Conservation (phyloP, 1,139 yeast genomes). For the Chernovozyma aurita region DNA sequence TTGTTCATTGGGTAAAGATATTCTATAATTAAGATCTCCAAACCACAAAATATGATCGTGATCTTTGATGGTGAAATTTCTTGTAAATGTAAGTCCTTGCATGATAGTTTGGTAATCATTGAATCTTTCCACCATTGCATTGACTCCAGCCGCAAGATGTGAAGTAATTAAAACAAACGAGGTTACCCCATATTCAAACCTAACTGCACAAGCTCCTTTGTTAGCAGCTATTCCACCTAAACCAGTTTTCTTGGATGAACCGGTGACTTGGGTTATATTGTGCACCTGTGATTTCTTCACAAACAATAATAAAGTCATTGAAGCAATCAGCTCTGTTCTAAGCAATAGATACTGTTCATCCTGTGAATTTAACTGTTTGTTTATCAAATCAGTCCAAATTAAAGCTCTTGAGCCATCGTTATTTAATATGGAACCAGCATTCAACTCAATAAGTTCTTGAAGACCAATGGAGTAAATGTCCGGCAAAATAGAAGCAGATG, state of each 20-base stretch:
- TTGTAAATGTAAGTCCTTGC: conserved; percentile 71
- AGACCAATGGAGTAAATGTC: conserved; percentile 84
- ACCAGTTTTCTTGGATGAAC: conserved; percentile 81
- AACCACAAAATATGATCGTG: conserved; percentile 90
- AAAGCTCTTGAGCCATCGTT: conserved; percentile 62
- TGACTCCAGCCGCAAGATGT: conserved; percentile 91
- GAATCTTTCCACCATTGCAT: conserved; percentile 80
- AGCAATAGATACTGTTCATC: conserved; percentile 32
- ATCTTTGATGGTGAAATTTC: conserved; percentile 65
- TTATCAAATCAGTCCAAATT: conserved; percentile 59
- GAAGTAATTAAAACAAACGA: conserved; percentile 82
- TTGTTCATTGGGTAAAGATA: conserved; percentile 68
- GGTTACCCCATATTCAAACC: conserved; percentile 73
- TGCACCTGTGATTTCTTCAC: conserved; percentile 45
- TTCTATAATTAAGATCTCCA: conserved; percentile 92
- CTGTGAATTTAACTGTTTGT: conserved; percentile 49
- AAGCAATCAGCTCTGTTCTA: conserved; percentile 42
- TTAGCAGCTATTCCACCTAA: conserved; percentile 90
- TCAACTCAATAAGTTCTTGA: conserved; percentile 88
- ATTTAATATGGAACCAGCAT: conserved; percentile 75
- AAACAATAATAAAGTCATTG: conserved; percentile 39
- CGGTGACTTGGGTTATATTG: conserved; percentile 69
- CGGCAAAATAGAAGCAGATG: conserved; percentile 33
- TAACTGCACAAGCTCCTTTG: conserved; percentile 87
- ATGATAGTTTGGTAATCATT: conserved; percentile 81